Evolutionary conservation across 179 eudicot species (phyloP).

Genomic region (Kewa caespitosa): DNA sequence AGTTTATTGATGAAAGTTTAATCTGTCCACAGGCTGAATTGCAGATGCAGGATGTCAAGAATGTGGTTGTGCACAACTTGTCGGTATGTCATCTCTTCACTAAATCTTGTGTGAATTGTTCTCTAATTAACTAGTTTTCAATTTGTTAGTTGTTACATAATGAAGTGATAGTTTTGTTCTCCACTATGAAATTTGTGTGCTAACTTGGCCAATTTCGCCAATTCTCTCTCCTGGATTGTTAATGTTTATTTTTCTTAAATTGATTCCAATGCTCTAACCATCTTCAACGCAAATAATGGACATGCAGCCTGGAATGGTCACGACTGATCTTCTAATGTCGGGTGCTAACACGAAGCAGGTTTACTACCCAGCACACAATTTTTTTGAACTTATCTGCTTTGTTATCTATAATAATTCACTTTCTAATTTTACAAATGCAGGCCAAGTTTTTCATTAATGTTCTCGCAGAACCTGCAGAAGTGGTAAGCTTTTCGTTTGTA

Average conservation of each 20-base stretch:
- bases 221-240: no score
- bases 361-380: background rate
- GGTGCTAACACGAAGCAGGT: constrained; percentile 94
- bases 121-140: background rate
- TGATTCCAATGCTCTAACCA: constrained; percentile 1
- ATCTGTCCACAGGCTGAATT: constrained; percentile 70
- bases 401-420: background rate
- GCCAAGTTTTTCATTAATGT: constrained; percentile 96
- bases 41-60: constrained; percentile 83
- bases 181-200: no score
- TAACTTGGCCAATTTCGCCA: no score
- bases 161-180: background rate
- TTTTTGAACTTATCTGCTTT: background rate
- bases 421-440: constrained; percentile 42
- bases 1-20: constrained; percentile 11
- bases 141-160: background rate
- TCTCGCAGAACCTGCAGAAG: constrained; percentile 95
- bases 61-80: constrained; percentile 86
- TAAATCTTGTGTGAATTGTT: background rate
- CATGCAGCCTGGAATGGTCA: constrained; percentile 84
- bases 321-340: constrained; percentile 82
- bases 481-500: constrained; percentile 46
- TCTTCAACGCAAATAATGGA: constrained; percentile 10
- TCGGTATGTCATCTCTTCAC: constrained; percentile 58
- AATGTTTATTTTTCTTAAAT: background rate